A percentile compares a stretch with the other conserved stretches of the same genome.
Evolutionary conservation across 1,284 basidiomycete genomes (phyloP).

Genomic region (Quambalaria eucalypti): DNA sequence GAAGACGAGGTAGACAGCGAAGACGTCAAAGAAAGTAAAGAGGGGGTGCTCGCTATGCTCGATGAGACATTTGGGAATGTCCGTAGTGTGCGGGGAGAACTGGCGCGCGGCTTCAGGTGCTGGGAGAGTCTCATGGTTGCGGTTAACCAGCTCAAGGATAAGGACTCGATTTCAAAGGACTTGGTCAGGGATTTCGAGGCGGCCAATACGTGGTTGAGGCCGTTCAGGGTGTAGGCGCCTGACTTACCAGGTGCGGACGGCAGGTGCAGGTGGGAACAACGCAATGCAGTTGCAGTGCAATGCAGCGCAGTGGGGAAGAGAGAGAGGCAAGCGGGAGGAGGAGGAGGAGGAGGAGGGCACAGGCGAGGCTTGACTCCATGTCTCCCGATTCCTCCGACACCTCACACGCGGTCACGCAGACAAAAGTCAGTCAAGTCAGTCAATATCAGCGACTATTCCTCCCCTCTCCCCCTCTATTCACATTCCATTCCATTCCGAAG

Average conservation of each 20-base stretch:
- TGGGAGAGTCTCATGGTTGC: slow-evolving; percentile 90
- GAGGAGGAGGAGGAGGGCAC: neutral
- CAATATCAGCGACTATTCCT: too few relatives aligned
- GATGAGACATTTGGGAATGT: slow-evolving; percentile 87
- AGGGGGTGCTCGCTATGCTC: slow-evolving; percentile 76
- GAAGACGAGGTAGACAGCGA: slow-evolving; percentile 52
- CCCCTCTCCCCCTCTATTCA: neutral
- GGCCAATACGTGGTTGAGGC: slow-evolving; percentile 83
- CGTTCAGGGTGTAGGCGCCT: slow-evolving; percentile 18
- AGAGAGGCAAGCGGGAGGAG: neutral
- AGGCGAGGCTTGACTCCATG: neutral
- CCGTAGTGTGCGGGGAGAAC: slow-evolving; percentile 73
- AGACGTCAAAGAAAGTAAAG: slow-evolving; percentile 72
- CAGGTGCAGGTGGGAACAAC: too few relatives aligned
- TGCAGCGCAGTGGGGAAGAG: neutral
- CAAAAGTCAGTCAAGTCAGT: too few relatives aligned
- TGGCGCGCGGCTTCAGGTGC: slow-evolving; percentile 91
- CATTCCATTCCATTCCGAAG: too few relatives aligned
- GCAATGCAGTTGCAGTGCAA: too few relatives aligned
- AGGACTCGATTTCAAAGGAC: slow-evolving; percentile 61
- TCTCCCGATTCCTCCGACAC: too few relatives aligned
- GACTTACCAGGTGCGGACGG: too few relatives aligned
- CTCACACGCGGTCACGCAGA: too few relatives aligned
- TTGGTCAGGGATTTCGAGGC: slow-evolving; percentile 87
- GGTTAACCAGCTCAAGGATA: slow-evolving; percentile 68